phyloP scores from a whole-genome alignment of 2,329 filamentous ascomycete genomes.

The Aplosporella prunicola region DNA sequence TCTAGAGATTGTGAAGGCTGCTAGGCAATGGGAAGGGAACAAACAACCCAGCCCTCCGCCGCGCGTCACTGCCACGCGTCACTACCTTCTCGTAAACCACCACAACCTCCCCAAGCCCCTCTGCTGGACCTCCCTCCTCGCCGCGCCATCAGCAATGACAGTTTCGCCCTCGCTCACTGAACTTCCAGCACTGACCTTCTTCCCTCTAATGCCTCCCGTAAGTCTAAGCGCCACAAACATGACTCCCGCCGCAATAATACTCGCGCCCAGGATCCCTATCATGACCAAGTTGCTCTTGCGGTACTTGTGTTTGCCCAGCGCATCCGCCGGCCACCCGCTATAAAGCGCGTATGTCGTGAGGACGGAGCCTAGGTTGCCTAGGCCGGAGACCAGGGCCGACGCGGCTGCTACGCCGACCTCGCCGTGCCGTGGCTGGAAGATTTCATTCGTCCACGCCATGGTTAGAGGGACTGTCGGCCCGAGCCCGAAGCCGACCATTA shows the following conservation, averaged over 20 bases:
- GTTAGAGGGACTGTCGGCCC: conserved; percentile 86
- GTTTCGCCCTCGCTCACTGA: conserved; percentile 46
- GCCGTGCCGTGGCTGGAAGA: conserved; percentile 81
- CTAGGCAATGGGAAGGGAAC: too few species aligned
- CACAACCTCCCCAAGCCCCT: conserved; percentile 30
- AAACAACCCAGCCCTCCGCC: too few species aligned
- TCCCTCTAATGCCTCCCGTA: neutral
- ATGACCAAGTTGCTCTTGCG: conserved; percentile 78
- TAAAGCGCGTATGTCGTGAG: conserved; percentile 85
- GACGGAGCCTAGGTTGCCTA: conserved; percentile 80
- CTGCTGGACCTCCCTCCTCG: conserved; percentile 32
- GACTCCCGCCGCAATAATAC: conserved; percentile 60
- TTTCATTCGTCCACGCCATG: conserved; percentile 88
- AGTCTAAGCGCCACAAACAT: conserved; percentile 57
- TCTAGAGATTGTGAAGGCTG: too few species aligned
- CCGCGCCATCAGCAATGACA: conserved; percentile 34
- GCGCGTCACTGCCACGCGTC: too few species aligned
- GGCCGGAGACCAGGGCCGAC: conserved; percentile 72
- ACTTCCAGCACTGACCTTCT: conserved; percentile 20
- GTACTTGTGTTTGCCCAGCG: conserved; percentile 57
- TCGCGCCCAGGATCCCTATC: conserved; percentile 73
- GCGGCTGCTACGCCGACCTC: conserved; percentile 86
- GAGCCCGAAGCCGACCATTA: conserved; percentile 73
- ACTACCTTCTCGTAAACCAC: too few species aligned
- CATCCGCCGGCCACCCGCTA: conserved; percentile 74